Evolutionary conservation across 2,329 filamentous ascomycete species (phyloP).

Genomic region (Xylaria sp.): DNA sequence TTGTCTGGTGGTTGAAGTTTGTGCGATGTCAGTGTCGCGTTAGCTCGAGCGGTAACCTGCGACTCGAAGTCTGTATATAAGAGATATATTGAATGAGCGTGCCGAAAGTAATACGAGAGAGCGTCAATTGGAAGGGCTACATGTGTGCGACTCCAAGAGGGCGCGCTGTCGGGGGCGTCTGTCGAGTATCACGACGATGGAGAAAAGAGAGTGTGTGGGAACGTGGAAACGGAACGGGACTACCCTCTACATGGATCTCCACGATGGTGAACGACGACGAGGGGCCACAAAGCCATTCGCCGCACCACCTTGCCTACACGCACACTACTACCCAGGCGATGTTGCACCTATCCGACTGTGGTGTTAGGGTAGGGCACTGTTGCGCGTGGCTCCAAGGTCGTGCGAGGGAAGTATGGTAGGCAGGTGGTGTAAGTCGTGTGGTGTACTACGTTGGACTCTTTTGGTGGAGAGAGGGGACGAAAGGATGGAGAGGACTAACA

Average conservation of each 20-base stretch:
- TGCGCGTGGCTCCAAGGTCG: not conserved
- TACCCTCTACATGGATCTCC: not conserved
- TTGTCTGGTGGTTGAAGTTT: not conserved
- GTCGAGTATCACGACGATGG: constrained; percentile 26
- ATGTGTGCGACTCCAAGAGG: constrained; percentile 1
- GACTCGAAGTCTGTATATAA: not conserved
- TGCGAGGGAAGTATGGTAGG: no score
- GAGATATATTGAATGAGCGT: not conserved
- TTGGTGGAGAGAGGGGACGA: not conserved
- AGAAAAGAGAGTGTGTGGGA: constrained; percentile 2
- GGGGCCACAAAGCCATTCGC: constrained; percentile 8
- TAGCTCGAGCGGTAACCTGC: constrained; percentile 1
- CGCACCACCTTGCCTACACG: not conserved
- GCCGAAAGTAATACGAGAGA: not conserved
- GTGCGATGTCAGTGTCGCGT: constrained; percentile 14
- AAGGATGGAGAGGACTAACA: not conserved
- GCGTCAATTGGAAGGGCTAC: constrained; percentile 8
- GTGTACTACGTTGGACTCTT: not conserved
- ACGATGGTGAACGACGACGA: constrained; percentile 16
- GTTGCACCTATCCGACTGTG: not conserved
- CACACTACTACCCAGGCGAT: not conserved
- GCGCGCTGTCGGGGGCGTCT: constrained; percentile 28
- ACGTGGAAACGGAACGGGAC: constrained; percentile 1
- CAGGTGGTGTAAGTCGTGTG: no score
- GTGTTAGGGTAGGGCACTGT: not conserved